A percentile compares a stretch with the other conserved stretches of the same genome.
phyloP scores from a whole-genome alignment of 164 flowering plant species.

The Vitis labrusca region DNA sequence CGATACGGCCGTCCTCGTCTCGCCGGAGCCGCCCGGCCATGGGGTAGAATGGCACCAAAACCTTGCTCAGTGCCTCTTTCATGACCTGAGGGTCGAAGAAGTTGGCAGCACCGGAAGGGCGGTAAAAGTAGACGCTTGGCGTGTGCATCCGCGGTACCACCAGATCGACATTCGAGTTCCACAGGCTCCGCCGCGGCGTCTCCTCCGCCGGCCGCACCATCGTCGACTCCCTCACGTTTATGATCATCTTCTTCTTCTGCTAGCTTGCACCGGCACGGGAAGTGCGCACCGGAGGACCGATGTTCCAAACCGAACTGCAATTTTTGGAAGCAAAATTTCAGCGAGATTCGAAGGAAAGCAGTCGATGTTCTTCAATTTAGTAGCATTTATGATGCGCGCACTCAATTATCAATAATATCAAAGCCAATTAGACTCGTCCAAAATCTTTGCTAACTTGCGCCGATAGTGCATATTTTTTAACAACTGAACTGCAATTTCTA shows the following conservation, averaged over 20 bases:
- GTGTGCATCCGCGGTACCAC: constrained; percentile 47
- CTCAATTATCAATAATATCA: too few species aligned
- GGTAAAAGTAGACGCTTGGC: constrained; percentile 50
- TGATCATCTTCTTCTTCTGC: constrained; percentile 11
- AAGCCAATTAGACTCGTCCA: too few species aligned
- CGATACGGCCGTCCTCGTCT: constrained; percentile 47
- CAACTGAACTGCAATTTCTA: too few species aligned
- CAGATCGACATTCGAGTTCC: constrained; percentile 49
- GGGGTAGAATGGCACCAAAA: constrained; percentile 59
- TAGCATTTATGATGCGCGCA: too few species aligned
- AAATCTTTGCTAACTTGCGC: too few species aligned
- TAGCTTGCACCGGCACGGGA: too few species aligned
- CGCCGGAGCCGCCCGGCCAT: constrained; percentile 50
- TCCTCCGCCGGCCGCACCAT: constrained; percentile 45
- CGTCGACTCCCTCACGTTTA: constrained; percentile 33
- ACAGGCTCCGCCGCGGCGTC: constrained; percentile 30
- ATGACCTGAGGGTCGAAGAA: constrained; percentile 38
- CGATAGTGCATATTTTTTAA: too few species aligned
- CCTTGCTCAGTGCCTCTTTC: constrained; percentile 46
- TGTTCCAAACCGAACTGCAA: too few species aligned
- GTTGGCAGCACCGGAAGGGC: constrained; percentile 30
- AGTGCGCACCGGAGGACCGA: too few species aligned
- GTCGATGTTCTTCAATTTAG: too few species aligned
- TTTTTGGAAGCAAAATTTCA: too few species aligned
- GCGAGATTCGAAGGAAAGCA: too few species aligned